Evolutionary conservation across 139 green algal species (phyloP), one percentile per base, ranked within the genome.

Genomic region (Asterochloris sp.): DNA sequence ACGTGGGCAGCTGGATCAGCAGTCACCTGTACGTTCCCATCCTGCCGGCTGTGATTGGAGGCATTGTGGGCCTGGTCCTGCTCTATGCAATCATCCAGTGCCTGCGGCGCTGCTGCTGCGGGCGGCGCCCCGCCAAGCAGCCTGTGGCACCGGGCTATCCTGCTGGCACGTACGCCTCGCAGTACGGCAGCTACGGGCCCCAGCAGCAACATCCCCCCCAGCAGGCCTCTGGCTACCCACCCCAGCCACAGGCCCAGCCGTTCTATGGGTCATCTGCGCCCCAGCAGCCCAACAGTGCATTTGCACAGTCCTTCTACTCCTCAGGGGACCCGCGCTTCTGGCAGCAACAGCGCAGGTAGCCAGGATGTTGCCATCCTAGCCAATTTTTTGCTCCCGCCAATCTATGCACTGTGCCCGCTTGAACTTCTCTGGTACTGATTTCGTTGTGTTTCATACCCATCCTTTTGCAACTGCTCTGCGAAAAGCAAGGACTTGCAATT

Each of bases 261-360:
- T 54, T 54, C 38, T 54, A 54, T 54, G 38, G 38, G 38, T 54
- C 38, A 54, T 54, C 38, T 6, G 38, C 38, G 38, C 38, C 38
- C 38, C 38, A 54, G 38, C 38, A 54, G 38, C 0, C 76, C 21
- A 54, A 47, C 47, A 69, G 60, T 24, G 47, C 60, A 0, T 80
- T 80, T 80, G 76, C 76, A n/a, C 54, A 69, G 24, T 69, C 60
- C 60, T 80, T 80, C 23, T 80, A 80, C 60, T 60, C 15, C 21
- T 69, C 67, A 69, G 76, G 76, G 11, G 76, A 80, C 54, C 76
- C 76, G 10, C 29, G 54, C 24, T 26, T 24, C 19, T 24, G 21
- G 66, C 76, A 80, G 76, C 14, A 21, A 69, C 23, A 38, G 14
- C 76, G 68, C 47, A 60, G 66, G 19, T 19, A 54, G 19, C 16